Base-by-base conservation (phyloP, 495 filamentous ascomycete genomes). In the Daldinia concentrica region DNA sequence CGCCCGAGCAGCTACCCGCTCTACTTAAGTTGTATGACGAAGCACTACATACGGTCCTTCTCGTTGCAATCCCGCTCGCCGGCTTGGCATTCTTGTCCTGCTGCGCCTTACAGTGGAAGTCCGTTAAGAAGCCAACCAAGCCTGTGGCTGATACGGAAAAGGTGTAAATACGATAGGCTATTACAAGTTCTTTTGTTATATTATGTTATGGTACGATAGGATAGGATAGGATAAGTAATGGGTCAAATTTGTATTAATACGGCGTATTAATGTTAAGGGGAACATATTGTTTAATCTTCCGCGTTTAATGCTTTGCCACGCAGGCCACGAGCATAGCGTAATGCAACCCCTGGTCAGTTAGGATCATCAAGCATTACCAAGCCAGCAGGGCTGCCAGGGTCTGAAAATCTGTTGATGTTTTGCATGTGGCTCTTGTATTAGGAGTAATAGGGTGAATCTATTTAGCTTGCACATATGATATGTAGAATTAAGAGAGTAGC, bases 61-160 rank as follows among this genome's bases (percentile, higher is more conserved):
- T 69, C 7, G 66, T 81, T 12, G 72, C 72, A 0, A 64, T 81
- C 6, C 78, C 82, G 2, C 62, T 86, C 2, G 78, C 79, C 22
- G 65, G 71, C 0, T 72, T 79, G 14, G 76, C 83, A 0, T 78
- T 81, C 27, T 29, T 86, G 39, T 75, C 79, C 0, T 77, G 78
- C 54, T 81, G 79, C 56, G 82, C 80, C 39, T 63, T 87, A 36
- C 80, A 86, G 69, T 86, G 82, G 79, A 86, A 82, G 76, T 86
- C 82, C 56, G 83, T 87, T 30, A 84, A 83, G 64, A 81, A 76
- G 32, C 62, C 67, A 15, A 15, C 14, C 4, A 56, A 62, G 30
- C 56, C 57, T 30, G 2, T 54, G 0, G 50, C 14, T 1, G 67
- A 50, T 1, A 36, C 15, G 4, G 64, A 71, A 59, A 74, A 74